These are phyloP conservation scores for Barnettozyma populi DNA, from an alignment of 805 yeast species.

Conservation along the genomic window DNA sequence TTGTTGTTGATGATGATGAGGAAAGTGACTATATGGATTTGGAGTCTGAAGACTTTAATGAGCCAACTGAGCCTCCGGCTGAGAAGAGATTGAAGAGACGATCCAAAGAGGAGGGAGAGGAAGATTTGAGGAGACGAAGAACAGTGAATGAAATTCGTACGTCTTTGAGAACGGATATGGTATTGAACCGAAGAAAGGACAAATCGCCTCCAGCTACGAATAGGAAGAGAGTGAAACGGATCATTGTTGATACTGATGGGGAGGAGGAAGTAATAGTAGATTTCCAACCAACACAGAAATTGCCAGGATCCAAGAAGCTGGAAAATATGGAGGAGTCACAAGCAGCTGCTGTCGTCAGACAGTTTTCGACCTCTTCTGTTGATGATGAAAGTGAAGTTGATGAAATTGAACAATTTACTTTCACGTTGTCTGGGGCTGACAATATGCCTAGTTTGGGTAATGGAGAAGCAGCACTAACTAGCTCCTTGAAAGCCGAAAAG, in stretches of 20 bases:
- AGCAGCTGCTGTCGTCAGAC: too few relatives aligned
- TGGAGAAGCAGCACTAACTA: too few relatives aligned
- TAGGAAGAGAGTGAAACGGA: background rate
- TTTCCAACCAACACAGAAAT: too few relatives aligned
- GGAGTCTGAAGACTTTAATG: background rate
- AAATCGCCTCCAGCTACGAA: background rate
- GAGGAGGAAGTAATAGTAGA: background rate
- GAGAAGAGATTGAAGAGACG: background rate
- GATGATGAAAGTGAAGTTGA: background rate
- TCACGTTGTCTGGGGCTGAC: too few relatives aligned
- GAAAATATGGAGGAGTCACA: background rate
- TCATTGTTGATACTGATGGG: background rate
- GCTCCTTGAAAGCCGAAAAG: background rate
- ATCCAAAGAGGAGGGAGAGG: background rate
- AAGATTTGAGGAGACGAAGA: background rate
- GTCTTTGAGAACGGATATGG: background rate
- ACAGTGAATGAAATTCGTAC: background rate
- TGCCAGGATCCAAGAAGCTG: background rate
- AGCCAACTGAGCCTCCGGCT: background rate
- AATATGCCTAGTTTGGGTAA: too few relatives aligned
- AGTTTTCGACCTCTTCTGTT: background rate
- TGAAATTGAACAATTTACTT: background rate
- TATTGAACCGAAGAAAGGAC: background rate
- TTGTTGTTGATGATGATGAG: slow-evolving; percentile 1
- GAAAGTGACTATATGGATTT: background rate